Evolutionary conservation across 164 flowering plant species (phyloP).

Genomic region (Tetracentron sinense): DNA sequence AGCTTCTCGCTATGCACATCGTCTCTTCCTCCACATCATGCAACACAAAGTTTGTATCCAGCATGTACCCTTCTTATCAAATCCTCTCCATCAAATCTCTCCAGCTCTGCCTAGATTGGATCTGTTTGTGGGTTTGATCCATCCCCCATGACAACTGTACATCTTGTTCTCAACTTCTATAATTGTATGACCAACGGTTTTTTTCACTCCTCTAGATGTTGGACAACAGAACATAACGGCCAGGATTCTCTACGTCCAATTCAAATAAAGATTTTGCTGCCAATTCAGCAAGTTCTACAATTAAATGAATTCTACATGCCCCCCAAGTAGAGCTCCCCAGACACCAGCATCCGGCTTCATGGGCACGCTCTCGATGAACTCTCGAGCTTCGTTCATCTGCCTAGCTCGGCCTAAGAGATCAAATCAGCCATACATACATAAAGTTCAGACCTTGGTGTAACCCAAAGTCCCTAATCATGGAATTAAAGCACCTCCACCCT

Average conservation of each 20-base stretch:
- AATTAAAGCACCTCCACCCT: slow-evolving; percentile 36
- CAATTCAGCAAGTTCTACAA: slow-evolving; percentile 26
- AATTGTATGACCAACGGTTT: slow-evolving; percentile 25
- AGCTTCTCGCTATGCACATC: no score
- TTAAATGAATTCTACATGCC: slow-evolving; percentile 35
- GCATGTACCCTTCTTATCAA: no score
- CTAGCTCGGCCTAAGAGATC: no score
- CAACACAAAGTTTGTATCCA: no score
- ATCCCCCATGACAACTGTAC: slow-evolving; percentile 22
- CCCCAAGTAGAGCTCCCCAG: slow-evolving; percentile 42
- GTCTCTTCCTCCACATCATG: no score
- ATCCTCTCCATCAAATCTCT: no score
- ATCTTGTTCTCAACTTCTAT: slow-evolving; percentile 22
- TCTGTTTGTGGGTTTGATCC: no score
- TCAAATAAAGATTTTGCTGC: slow-evolving; percentile 21
- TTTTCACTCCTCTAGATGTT: slow-evolving; percentile 34
- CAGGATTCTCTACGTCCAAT: slow-evolving; percentile 27
- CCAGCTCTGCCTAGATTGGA: no score
- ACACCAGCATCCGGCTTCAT: slow-evolving; percentile 31
- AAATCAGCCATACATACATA: no score
- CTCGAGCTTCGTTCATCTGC: slow-evolving; percentile 24
- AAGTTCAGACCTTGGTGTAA: slow-evolving; percentile 31
- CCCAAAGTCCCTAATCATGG: slow-evolving; percentile 28
- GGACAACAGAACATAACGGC: slow-evolving; percentile 29
- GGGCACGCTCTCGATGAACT: slow-evolving; percentile 30